Percentiles rank a stretch among this genome's conserved stretches.
Evolutionary conservation across 129 eudicot species (phyloP).

Genomic region (Helianthus annuus): HanXRQr2.0-SUNRISE NC_035446.2:143269875-143270374

Average conservation of each 20-base stretch:
- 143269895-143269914: too few relatives aligned
- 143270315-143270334: conserved; percentile 68
- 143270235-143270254: conserved; percentile 84
- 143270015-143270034: background rate
- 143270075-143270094: background rate
- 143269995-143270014: too few relatives aligned
- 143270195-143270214: conserved; percentile 57
- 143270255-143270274: conserved; percentile 17
- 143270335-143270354: conserved; percentile 85
- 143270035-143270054: background rate
- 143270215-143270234: conserved; percentile 76
- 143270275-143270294: background rate
- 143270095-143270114: background rate
- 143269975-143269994: too few relatives aligned
- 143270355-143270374: conserved; percentile 47
- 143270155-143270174: conserved; percentile 60
- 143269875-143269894: too few relatives aligned
- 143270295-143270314: background rate
- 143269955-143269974: too few relatives aligned
- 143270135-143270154: conserved; percentile 76
- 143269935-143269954: too few relatives aligned
- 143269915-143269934: too few relatives aligned
- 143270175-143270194: conserved; percentile 76
- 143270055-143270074: background rate
- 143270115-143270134: conserved; percentile 42